These are phyloP conservation scores for Megacollybia marginata DNA, from an alignment of 768 basidiomycete genomes.

Conservation along the genomic window DNA sequence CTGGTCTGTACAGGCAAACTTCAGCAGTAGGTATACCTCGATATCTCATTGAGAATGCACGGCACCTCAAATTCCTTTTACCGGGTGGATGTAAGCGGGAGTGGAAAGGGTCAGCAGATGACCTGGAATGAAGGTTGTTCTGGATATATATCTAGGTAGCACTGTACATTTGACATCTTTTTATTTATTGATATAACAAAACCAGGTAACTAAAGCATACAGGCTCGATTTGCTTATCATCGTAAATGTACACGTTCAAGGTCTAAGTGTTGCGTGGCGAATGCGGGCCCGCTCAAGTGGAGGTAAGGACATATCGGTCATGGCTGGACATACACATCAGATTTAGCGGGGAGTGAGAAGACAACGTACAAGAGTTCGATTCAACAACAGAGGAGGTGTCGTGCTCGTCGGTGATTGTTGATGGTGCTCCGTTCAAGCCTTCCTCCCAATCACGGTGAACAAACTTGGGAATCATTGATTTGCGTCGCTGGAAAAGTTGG, in stretches of 20 bases:
- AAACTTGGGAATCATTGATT: conserved; percentile 64
- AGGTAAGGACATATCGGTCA: conserved; percentile 49
- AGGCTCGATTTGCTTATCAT: no score
- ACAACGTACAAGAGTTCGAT: conserved; percentile 34
- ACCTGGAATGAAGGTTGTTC: conserved; percentile 3
- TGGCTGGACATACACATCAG: conserved; percentile 21
- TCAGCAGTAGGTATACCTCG: conserved; percentile 47
- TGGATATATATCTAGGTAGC: no score
- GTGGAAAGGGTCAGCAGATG: not conserved
- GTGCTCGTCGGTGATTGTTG: conserved; percentile 18
- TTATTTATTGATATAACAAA: no score
- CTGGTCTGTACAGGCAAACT: conserved; percentile 21
- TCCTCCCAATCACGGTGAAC: conserved; percentile 29
- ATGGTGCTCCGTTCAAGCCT: conserved; percentile 10
- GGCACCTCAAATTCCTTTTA: conserved; percentile 42
- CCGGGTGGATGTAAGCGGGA: conserved; percentile 47
- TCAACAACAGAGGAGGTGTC: conserved; percentile 35
- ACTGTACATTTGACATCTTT: no score
- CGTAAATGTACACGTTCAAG: no score
- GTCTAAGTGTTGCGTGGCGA: conserved; percentile 15
- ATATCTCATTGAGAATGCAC: conserved; percentile 43
- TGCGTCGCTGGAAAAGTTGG: conserved; percentile 50
- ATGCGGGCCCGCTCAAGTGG: conserved; percentile 64
- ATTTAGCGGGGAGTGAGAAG: not conserved
- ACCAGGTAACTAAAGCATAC: no score